phyloP scores from a whole-genome alignment of 805 yeast species.

The Allodekkera sacchari region DNA sequence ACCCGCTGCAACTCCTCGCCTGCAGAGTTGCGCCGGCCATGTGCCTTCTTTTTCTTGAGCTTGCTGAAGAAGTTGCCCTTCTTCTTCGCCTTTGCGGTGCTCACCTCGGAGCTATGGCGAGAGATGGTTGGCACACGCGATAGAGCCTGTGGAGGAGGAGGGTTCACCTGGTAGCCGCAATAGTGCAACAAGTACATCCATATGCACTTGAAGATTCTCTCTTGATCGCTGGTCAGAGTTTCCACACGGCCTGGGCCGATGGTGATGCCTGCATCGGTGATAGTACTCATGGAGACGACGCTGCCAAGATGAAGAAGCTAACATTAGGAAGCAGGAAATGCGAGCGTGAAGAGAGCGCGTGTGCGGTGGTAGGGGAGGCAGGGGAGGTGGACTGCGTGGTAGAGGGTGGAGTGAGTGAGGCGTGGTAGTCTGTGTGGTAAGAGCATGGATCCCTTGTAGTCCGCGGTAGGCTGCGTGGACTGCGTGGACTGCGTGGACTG shows the following conservation, averaged over 20 bases:
- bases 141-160: conserved; percentile 9
- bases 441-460: no score
- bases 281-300: no score
- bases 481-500: no score
- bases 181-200: conserved; percentile 60
- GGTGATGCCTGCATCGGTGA: no score
- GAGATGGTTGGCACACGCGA: conserved; percentile 7
- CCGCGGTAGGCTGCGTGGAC: no score
- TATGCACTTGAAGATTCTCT: conserved; percentile 53
- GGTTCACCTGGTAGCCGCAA: conserved; percentile 40
- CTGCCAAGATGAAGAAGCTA: no score
- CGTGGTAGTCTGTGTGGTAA: no score
- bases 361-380: no score
- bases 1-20: conserved; percentile 1
- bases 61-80: conserved; percentile 24
- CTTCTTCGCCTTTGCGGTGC: conserved; percentile 21
- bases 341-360: no score
- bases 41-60: conserved; percentile 8
- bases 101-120: background rate
- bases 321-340: no score
- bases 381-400: no score
- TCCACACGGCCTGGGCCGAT: conserved; percentile 35
- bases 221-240: conserved; percentile 48
- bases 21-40: background rate
- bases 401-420: no score